Base-by-base conservation (phyloP, 106 monocot genomes). In the Dendrobium nobile region DNA sequence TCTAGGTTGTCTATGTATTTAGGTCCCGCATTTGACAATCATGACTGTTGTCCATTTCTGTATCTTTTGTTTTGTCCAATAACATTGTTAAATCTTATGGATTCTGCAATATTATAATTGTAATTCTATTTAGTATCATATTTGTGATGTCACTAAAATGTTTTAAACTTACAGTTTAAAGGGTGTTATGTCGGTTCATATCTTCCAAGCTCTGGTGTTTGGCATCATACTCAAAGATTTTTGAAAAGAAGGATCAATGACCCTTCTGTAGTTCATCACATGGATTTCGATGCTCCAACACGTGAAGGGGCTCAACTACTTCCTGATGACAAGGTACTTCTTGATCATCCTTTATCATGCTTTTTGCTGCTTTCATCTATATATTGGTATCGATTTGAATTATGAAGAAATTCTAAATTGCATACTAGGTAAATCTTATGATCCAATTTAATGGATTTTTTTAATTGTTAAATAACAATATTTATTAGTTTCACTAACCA, bases 251-350 rank as follows among this genome's bases (percentile, higher is more conserved):
- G 68, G 80, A 88, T 82, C 77, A 80, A 85, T 73, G 93, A 93
- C 84, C 83, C 83, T 55, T 27, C 91, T 40, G 84, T 90, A 26
- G 80, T 99, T 37, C 82, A 83, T 24, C 99, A 99, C 81, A 72
- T 99, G 84, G 99, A 99, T 89, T 99, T 99, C 87, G 99, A 99
- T 95, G 99, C 99, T 79, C 88, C 99, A 74, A 99, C 93, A n/a
- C 93, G 99, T 51, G 99, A 99, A 91, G 75, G 68, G 58, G 95
- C 95, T 81, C 86, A 88, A 65, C 84, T 80, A 67, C 82, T 85
- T 83, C 78, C 82, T 80, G 99, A 99, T 87, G 99, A 99, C 80
- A 93, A 86, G 85, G 98, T 92, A 85, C 41, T 48, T 4, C 10
- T 26, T 43, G 22, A 65, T 65, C 64, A 65, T 16, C 43, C 40